Evolutionary conservation across 495 filamentous ascomycete species (phyloP).

Genomic region (Daldinia bambusicola): DNA sequence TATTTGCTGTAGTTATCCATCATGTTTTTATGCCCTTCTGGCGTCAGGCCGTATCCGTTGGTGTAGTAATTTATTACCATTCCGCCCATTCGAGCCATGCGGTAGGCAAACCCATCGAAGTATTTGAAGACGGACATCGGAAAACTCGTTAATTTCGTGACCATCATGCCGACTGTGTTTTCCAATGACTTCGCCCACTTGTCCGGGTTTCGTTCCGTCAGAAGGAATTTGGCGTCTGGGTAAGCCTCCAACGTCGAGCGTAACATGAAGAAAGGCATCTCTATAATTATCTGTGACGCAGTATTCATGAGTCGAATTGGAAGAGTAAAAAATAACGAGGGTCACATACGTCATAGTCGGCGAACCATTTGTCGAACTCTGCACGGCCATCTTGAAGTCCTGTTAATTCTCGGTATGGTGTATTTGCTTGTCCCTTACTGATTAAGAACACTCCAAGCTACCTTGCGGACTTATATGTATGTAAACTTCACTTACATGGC

Average conservation of each 20-base stretch:
- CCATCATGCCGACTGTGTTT: conserved; percentile 35
- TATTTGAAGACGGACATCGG: conserved; percentile 42
- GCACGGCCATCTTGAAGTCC: conserved; percentile 36
- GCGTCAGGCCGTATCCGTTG: conserved; percentile 32
- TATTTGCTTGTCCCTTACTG: neutral
- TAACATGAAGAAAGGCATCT: conserved; percentile 48
- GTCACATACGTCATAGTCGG: conserved; percentile 47
- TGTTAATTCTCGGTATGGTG: conserved; percentile 1
- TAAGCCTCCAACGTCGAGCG: conserved; percentile 42
- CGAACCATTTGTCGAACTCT: conserved; percentile 50
- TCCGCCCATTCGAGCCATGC: conserved; percentile 20
- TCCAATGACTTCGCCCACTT: conserved; percentile 47
- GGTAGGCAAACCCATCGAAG: conserved; percentile 30
- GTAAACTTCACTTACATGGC: conserved; percentile 35
- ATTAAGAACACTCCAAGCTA: no score
- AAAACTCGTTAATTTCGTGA: conserved; percentile 1
- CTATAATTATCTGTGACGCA: conserved; percentile 39
- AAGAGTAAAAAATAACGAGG: neutral
- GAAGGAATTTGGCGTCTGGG: conserved; percentile 50
- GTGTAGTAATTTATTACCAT: conserved; percentile 19
- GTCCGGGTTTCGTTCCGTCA: conserved; percentile 49
- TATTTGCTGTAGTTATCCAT: conserved; percentile 46
- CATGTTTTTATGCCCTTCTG: conserved; percentile 31
- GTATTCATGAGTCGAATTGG: conserved; percentile 6
- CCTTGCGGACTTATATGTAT: neutral